Conservation (phyloP, 2,329 filamentous ascomycete species). For the Colletotrichum sp. region DNA sequence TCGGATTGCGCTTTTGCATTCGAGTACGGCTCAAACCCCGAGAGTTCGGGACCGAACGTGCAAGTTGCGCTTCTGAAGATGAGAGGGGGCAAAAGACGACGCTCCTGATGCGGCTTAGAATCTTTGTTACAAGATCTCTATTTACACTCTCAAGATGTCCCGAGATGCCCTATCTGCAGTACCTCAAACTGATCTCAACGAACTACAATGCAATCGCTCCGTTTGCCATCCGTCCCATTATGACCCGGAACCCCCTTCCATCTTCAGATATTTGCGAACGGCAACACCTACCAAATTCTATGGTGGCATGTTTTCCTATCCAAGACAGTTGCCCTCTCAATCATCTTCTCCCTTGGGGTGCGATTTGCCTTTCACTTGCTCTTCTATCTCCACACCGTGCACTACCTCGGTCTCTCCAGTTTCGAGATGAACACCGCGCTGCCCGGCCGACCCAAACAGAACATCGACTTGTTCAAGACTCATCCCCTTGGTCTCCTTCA, state of each 20-base stretch:
- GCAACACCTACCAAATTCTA: rapidly evolving
- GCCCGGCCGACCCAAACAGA: background rate
- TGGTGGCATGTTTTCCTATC: rapidly evolving
- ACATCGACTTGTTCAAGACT: background rate
- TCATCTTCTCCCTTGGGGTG: background rate
- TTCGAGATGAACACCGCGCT: background rate
- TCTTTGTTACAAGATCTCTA: background rate
- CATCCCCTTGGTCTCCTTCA: background rate
- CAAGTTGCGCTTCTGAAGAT: background rate
- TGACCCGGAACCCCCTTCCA: background rate
- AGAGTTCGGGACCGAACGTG: background rate
- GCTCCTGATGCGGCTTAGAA: background rate
- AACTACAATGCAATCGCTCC: background rate
- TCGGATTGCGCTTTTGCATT: background rate
- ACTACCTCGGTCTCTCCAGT: background rate
- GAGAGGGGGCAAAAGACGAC: background rate
- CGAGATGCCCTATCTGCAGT: no score
- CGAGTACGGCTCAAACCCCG: background rate
- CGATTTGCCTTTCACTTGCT: background rate
- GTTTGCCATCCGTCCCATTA: background rate
- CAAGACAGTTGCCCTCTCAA: background rate
- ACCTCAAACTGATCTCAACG: rapidly evolving
- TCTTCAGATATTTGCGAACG: background rate
- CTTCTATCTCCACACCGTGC: background rate
- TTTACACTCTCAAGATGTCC: background rate